phyloP scores from a whole-genome alignment of 2,329 filamentous ascomycete genomes.

The Nothophaeocryptopus gaeumannii region DNA sequence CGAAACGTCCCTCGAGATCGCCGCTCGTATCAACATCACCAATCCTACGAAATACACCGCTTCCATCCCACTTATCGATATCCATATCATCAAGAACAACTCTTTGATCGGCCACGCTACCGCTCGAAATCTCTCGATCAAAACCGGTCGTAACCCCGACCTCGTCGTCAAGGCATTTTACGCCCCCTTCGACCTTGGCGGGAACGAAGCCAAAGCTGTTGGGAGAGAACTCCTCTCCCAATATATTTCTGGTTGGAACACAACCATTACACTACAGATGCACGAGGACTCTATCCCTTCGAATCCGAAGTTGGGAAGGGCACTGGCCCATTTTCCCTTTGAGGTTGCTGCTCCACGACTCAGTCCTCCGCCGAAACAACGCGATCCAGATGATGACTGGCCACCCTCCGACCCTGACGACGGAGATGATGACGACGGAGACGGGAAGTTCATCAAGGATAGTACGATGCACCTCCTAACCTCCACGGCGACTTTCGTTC shows the following conservation, averaged over 20 bases:
- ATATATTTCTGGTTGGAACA: slow-evolving; percentile 86
- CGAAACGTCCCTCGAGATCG: slow-evolving; percentile 65
- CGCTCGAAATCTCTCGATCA: slow-evolving; percentile 61
- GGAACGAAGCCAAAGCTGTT: slow-evolving; percentile 57
- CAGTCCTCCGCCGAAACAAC: slow-evolving; percentile 45
- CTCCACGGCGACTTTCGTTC: slow-evolving; percentile 79
- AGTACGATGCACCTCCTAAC: slow-evolving; percentile 83
- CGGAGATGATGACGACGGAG: slow-evolving; percentile 46
- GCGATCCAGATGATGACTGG: slow-evolving; percentile 22
- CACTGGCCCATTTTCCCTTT: slow-evolving; percentile 68
- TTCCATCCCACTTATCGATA: slow-evolving; percentile 71
- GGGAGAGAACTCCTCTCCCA: slow-evolving; percentile 75
- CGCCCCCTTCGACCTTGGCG: slow-evolving; percentile 65
- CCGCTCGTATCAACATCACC: slow-evolving; percentile 74
- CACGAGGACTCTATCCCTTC: slow-evolving; percentile 71
- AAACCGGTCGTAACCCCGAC: slow-evolving; percentile 68
- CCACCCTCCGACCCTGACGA: slow-evolving; percentile 42
- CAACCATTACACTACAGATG: slow-evolving; percentile 69
- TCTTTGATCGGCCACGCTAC: slow-evolving; percentile 73
- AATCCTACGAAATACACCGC: slow-evolving; percentile 89
- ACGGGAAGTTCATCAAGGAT: slow-evolving; percentile 72
- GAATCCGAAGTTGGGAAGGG: slow-evolving; percentile 68
- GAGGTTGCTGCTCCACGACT: slow-evolving; percentile 70
- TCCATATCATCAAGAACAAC: slow-evolving; percentile 55
- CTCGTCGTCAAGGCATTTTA: slow-evolving; percentile 68